Evolutionary conservation across 345 rosid species (phyloP), one percentile per base, ranked within the genome.

Genomic region (Turnera subulata): DNA sequence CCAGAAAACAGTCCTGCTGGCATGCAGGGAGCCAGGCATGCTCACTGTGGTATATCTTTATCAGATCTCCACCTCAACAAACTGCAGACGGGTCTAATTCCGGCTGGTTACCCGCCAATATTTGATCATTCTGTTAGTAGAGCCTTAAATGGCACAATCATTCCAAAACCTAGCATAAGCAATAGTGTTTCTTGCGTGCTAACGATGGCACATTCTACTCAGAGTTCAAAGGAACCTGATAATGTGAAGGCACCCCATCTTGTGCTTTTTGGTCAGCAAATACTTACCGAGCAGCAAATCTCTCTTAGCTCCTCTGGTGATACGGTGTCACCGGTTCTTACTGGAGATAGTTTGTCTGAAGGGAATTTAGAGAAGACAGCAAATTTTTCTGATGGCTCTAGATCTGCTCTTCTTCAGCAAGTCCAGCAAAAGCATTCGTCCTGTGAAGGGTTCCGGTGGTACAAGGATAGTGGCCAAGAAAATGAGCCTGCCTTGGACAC

Each of bases 1-100:
- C 32, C 74, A 0, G 61, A 64, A 40, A 53, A 53, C 65, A 39
- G 22, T 47, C 74, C 74, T 70, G 74, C 74, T 58, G 74, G 74
- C 74, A 70, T 70, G 65, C 74, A 70, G 74, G 74, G 74, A 70
- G 74, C 74, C 74, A 70, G 74, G 74, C 74, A 70, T 48, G 69
- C 74, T 70, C 57, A 64, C 59, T 64, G 47, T 43, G 74, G 74
- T 46, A 17, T 70, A 59, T 24, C 69, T 47, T 23, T 64, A 54
- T 48, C 69, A 29, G 74, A 70, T 49, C 52, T 63, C 56, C 69
- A 53, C 56, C 46, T 53, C 66, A 70, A 42, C 17, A 70, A 70
- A 54, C 24, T 70, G 46, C 74, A 63, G 46, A 58, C 65, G 15
- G 61, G 69, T 63, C 56, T 58, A 22, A 21, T 47, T 47, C 44